These are phyloP conservation scores for Pythium coloratum DNA, from an alignment of 352 stramenopile genomes.

Conservation along the genomic window DNA sequence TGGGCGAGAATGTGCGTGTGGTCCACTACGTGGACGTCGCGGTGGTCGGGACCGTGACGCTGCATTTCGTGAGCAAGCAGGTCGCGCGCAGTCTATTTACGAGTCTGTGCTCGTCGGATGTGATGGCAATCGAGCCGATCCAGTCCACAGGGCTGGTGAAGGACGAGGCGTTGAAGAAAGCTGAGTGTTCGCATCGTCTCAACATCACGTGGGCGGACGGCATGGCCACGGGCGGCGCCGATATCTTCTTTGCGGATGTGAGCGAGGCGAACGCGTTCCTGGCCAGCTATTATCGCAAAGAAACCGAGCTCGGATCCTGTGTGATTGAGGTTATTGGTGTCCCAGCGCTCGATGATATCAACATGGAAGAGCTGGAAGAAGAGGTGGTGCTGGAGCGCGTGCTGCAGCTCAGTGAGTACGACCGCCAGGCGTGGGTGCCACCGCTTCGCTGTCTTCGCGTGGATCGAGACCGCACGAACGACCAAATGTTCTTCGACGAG, in stretches of 20 bases:
- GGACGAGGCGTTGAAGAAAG: not conserved
- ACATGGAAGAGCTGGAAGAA: slow-evolving; percentile 1
- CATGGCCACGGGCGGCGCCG: slow-evolving; percentile 10
- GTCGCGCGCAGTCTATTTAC: slow-evolving; percentile 2
- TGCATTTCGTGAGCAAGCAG: slow-evolving; percentile 4
- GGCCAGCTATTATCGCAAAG: not conserved
- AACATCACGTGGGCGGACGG: slow-evolving; percentile 26
- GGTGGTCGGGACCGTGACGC: not conserved
- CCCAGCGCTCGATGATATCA: not conserved
- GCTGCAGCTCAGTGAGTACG: slow-evolving; percentile 1
- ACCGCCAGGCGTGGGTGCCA: slow-evolving; percentile 7
- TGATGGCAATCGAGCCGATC: slow-evolving; percentile 2
- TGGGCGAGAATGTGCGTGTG: not conserved
- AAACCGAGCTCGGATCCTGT: slow-evolving; percentile 8
- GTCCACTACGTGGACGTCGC: not conserved
- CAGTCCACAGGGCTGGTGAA: not conserved
- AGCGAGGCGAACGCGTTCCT: slow-evolving; percentile 12
- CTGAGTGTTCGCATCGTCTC: slow-evolving; percentile 12
- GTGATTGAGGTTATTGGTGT: not conserved
- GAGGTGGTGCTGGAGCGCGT: slow-evolving; percentile 1
- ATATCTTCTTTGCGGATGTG: slow-evolving; percentile 16
- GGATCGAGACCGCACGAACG: not conserved
- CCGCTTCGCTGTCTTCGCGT: not conserved
- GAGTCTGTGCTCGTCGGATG: not conserved
- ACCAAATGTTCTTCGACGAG: slow-evolving; percentile 11